Evolutionary conservation across 1,139 yeast species (phyloP).

Genomic region (Zygosaccharomyces pseudobailii): DNA sequence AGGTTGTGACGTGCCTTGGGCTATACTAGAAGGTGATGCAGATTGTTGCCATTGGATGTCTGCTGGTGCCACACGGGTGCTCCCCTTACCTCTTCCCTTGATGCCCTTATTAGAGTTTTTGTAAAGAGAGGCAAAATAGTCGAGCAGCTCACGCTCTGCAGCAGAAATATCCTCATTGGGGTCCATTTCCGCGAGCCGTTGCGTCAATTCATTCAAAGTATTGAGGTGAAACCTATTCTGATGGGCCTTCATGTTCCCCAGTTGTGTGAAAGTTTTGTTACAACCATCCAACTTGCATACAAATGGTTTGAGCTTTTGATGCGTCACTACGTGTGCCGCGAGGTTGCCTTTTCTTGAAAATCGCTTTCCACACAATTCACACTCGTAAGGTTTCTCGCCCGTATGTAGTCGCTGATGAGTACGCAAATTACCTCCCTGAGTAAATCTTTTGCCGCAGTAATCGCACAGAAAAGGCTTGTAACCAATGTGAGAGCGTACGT

Average conservation of each 20-base stretch:
- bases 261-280: constrained; percentile 80
- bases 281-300: constrained; percentile 78
- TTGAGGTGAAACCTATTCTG: constrained; percentile 83
- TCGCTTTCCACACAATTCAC: constrained; percentile 65
- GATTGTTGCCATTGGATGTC: constrained; percentile 7
- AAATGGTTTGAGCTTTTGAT: constrained; percentile 72
- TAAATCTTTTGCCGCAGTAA: constrained; percentile 74
- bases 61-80: constrained; percentile 22
- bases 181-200: constrained; percentile 54
- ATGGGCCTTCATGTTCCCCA: constrained; percentile 90
- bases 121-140: constrained; percentile 74
- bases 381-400: constrained; percentile 82
- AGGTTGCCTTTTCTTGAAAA: constrained; percentile 88
- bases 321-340: constrained; percentile 81
- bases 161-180: constrained; percentile 46
- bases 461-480: constrained; percentile 75
- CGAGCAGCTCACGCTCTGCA: constrained; percentile 62
- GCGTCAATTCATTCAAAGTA: constrained; percentile 61
- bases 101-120: constrained; percentile 88
- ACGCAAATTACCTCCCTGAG: constrained; percentile 88
- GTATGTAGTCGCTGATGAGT: constrained; percentile 87
- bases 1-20: neutral
- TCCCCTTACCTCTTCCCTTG: constrained; percentile 75
- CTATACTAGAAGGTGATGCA: neutral
- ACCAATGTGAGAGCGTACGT: constrained; percentile 72